phyloP scores from a whole-genome alignment of 352 stramenopile species.

The Chrysophaeum taylorii region DNA sequence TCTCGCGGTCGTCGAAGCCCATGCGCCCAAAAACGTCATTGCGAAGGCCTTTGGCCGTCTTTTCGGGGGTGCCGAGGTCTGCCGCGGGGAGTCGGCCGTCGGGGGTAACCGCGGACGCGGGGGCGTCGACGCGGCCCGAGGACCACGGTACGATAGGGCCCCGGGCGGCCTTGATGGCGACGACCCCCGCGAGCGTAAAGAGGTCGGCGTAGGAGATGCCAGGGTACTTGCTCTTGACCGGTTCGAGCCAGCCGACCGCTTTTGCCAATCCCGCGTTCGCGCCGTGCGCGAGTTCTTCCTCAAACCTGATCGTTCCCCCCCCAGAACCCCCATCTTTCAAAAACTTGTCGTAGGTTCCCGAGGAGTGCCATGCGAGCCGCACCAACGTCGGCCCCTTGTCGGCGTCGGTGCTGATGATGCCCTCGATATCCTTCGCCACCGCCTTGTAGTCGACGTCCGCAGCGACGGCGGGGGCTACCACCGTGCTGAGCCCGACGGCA shows the following conservation, averaged over 20 bases:
- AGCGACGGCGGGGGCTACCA: too few relatives aligned
- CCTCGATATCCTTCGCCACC: constrained; percentile 54
- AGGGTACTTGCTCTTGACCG: constrained; percentile 83
- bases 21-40: constrained; percentile 90
- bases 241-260: constrained; percentile 72
- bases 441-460: constrained; percentile 39
- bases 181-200: constrained; percentile 51
- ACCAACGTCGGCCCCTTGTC: constrained; percentile 75
- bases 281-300: constrained; percentile 81
- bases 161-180: constrained; percentile 46
- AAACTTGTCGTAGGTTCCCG: constrained; percentile 69
- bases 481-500: too few relatives aligned
- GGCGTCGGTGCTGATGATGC: constrained; percentile 70
- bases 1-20: constrained; percentile 87
- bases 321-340: constrained; percentile 46
- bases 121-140: constrained; percentile 77
- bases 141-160: constrained; percentile 73
- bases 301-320: constrained; percentile 41
- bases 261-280: constrained; percentile 79
- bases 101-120: constrained; percentile 26
- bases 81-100: constrained; percentile 62
- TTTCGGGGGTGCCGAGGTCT: constrained; percentile 64
- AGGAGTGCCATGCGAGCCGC: constrained; percentile 77
- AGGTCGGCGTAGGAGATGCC: constrained; percentile 64
- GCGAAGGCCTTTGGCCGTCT: constrained; percentile 67